Conservation (phyloP, 2,329 filamentous ascomycete species). For the Lachnellula hyalina region DNA sequence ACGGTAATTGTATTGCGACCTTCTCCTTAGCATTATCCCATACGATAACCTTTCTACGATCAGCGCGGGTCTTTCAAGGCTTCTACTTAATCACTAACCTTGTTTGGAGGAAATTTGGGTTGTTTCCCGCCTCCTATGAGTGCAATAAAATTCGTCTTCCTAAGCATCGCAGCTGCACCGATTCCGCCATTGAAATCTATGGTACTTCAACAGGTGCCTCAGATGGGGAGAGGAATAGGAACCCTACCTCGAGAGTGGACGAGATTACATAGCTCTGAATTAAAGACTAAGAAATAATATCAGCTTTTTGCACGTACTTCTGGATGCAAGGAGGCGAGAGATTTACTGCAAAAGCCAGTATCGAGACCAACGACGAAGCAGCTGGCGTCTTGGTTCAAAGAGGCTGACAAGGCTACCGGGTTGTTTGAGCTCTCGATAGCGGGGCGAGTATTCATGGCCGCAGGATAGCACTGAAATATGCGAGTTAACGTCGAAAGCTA, state of each 20-base stretch:
- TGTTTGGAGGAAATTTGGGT: constrained; percentile 83
- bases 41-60: constrained; percentile 59
- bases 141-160: constrained; percentile 78
- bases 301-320: constrained; percentile 3
- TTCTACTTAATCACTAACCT: constrained; percentile 43
- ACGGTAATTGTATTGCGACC: constrained; percentile 69
- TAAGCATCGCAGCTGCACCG: constrained; percentile 80
- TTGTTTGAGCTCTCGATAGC: constrained; percentile 73
- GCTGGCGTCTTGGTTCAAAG: constrained; percentile 79
- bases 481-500: no score
- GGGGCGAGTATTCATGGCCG: constrained; percentile 80
- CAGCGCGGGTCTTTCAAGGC: constrained; percentile 4
- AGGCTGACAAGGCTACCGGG: constrained; percentile 72
- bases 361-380: constrained; percentile 86
- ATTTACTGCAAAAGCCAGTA: constrained; percentile 75
- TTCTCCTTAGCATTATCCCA: constrained; percentile 85
- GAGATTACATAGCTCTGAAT: constrained; percentile 65
- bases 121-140: constrained; percentile 82
- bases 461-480: background rate
- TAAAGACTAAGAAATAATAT: constrained; percentile 52
- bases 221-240: background rate
- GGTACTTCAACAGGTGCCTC: constrained; percentile 12
- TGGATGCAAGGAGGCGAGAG: background rate
- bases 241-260: constrained; percentile 54
- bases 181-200: constrained; percentile 76